Conservation (phyloP, 116 monocot species). For the Trichopus zeylanicus region DNA sequence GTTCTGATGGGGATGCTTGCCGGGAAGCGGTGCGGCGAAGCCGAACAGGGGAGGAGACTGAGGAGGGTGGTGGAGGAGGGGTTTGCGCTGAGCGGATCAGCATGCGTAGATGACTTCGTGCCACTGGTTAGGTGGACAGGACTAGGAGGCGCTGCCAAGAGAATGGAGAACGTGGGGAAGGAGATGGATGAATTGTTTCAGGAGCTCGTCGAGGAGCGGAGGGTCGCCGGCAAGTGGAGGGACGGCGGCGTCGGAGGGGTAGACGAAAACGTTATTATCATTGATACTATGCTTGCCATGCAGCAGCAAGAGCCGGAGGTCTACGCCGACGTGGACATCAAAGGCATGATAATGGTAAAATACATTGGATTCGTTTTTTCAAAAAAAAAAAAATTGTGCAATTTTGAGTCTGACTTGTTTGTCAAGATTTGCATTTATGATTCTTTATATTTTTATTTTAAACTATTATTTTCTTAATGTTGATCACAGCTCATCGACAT, state of each 20-base stretch:
- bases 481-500: too few species aligned
- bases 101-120: slow-evolving; percentile 34
- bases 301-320: slow-evolving; percentile 14
- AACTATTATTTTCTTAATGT: too few species aligned
- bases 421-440: too few species aligned
- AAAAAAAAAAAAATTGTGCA: too few species aligned
- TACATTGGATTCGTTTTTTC: neutral
- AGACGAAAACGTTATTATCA: slow-evolving; percentile 3
- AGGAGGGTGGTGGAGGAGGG: slow-evolving; percentile 21
- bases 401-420: neutral
- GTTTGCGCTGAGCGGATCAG: slow-evolving; percentile 1
- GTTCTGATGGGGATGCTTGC: slow-evolving; percentile 17
- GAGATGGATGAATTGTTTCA: slow-evolving; percentile 19
- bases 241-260: neutral
- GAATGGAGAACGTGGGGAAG: slow-evolving; percentile 1
- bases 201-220: slow-evolving; percentile 11
- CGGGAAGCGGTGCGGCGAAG: slow-evolving; percentile 13
- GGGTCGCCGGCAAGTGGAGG: neutral
- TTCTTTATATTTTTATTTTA: too few species aligned
- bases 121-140: slow-evolving; percentile 13
- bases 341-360: slow-evolving; percentile 18
- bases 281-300: slow-evolving; percentile 13
- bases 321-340: slow-evolving; percentile 22
- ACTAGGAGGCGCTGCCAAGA: neutral
- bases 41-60: slow-evolving; percentile 4